Evolutionary conservation across 2,329 filamentous ascomycete genomes (phyloP).

Genomic region (Apiospora kogelbergensis): DNA sequence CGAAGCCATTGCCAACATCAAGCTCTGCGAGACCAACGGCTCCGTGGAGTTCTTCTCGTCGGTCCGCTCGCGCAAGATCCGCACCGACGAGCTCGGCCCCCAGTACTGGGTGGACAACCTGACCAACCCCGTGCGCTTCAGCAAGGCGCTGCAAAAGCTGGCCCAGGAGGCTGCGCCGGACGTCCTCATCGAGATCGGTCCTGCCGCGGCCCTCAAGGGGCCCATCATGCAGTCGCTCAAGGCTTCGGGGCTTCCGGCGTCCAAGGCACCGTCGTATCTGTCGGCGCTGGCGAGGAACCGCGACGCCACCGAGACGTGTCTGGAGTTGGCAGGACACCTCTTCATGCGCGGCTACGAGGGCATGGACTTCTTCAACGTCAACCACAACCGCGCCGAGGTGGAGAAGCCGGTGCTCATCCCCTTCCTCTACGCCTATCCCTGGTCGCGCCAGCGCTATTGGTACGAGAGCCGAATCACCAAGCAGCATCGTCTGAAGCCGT

Average conservation of each 20-base stretch:
- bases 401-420: constrained; percentile 18
- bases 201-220: constrained; percentile 24
- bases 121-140: constrained; percentile 23
- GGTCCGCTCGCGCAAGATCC: constrained; percentile 20
- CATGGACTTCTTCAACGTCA: constrained; percentile 30
- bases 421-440: constrained; percentile 30
- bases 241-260: constrained; percentile 19
- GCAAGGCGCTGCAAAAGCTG: constrained; percentile 18
- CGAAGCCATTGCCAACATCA: constrained; percentile 17
- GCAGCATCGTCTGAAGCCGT: constrained; percentile 33
- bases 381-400: constrained; percentile 25
- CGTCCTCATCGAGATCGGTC: constrained; percentile 23
- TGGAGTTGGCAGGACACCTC: constrained; percentile 30
- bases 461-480: constrained; percentile 29
- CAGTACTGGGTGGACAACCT: constrained; percentile 27
- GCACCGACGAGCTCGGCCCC: constrained; percentile 20
- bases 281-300: constrained; percentile 23
- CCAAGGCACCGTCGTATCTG: constrained; percentile 26
- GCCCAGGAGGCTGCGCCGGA: constrained; percentile 19
- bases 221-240: constrained; percentile 24
- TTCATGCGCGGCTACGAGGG: constrained; percentile 27
- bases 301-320: constrained; percentile 20
- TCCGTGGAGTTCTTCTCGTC: constrained; percentile 23
- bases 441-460: constrained; percentile 33
- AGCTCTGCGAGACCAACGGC: constrained; percentile 12